Base-by-base conservation (phyloP, 2,329 filamentous ascomycete species). In the Thielaviopsis cerberus region DNA sequence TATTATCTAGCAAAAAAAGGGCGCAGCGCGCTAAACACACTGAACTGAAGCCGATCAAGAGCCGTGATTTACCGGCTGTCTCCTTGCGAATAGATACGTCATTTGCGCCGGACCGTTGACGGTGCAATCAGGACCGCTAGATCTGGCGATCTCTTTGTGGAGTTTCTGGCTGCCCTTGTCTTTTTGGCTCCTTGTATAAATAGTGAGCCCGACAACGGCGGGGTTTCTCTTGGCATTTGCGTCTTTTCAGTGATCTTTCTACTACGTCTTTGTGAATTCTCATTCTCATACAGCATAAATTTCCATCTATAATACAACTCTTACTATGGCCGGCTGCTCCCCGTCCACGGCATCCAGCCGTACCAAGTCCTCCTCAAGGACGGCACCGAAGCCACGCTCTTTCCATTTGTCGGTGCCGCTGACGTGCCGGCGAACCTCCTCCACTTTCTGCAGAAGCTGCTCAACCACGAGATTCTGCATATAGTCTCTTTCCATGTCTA, bases 381-480 rank as follows among this genome's bases (percentile, higher is more conserved):
- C 81, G 88, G 54, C 83, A 89, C 88, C 0, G 81, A 85, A 54
- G 89, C 88, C 8, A 94, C 88, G 1, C 76, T 94, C 51, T 78
- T 94, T 55, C 89, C 89, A 10, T 89, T 94, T 69, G 82, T 81
- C 20, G 85, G 85, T n/a, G 79, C 80, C 20, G 74, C 81, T 59
- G 80, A 89, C 66, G 83, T 94, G n/a, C 89, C 89, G 1, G 73
- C 75, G 45, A 83, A 84, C 6, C 74, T 95, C 59, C 74, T 91
- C 37, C 76, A 77, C 45, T 92, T 94, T 66, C 79, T 95, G 53
- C 86, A 80, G 64, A 85, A 88, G 66, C 85, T 92, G 71, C 78
- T 94, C 65, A 91, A 90, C 69, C 85, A 86, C 70, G 89, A 94
- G 70, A 92, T 95, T 66, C 87, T 92, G 66, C 86, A 88, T n/a